Conservation (phyloP, 192 early-diverging fungal species). For the Chytriomyces sp. region DNA sequence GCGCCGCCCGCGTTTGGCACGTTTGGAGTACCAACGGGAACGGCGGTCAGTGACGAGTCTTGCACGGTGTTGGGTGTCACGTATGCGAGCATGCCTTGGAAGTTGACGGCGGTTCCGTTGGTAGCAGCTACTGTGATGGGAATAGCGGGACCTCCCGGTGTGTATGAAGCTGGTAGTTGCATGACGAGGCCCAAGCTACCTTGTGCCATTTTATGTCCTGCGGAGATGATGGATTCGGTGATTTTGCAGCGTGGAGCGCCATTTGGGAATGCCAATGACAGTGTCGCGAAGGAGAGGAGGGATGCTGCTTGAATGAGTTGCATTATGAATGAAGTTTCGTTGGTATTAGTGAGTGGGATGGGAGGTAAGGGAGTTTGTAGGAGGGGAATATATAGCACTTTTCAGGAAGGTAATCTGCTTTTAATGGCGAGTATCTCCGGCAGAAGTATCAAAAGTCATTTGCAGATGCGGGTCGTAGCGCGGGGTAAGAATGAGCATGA, state of each 20-base stretch:
- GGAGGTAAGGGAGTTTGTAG: no score
- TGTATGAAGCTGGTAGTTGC: conserved; percentile 18
- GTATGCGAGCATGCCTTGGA: conserved; percentile 42
- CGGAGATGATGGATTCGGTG: conserved; percentile 3
- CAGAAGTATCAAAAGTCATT: no score
- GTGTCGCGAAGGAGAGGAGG: background rate
- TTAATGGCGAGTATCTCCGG: no score
- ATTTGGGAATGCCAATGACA: conserved; percentile 2
- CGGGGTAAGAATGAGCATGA: no score
- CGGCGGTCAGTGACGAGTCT: conserved; percentile 25
- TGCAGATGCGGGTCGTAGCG: no score
- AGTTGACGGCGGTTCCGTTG: background rate
- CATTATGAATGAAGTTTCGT: background rate
- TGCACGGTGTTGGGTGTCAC: conserved; percentile 33
- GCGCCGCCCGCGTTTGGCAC: background rate
- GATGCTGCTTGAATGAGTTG: background rate
- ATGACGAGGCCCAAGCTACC: conserved; percentile 3
- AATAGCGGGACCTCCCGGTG: conserved; percentile 26
- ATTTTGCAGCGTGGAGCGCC: conserved; percentile 28
- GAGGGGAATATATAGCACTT: no score
- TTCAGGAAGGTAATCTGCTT: no score
- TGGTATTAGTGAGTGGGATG: no score
- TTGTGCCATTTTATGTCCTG: conserved; percentile 11
- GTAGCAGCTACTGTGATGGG: conserved; percentile 9
- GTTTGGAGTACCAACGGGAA: background rate